Percentiles rank a stretch among this genome's conserved stretches.
Evolutionary conservation across 2,329 filamentous ascomycete species (phyloP).

Genomic region (Pyricularia pennisetigena): DNA sequence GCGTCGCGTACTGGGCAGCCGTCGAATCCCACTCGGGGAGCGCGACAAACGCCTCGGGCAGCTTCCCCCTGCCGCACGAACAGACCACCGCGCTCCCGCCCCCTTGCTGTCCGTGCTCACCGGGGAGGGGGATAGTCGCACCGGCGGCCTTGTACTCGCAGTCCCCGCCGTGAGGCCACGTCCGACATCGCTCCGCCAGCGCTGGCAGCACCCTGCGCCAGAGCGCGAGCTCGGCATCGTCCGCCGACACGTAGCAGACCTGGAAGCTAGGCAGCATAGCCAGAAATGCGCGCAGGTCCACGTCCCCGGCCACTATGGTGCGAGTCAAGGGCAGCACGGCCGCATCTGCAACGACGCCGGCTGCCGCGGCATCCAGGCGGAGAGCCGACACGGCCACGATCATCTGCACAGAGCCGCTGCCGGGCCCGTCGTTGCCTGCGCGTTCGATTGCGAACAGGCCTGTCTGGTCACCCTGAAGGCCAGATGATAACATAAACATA

Average conservation of each 20-base stretch:
- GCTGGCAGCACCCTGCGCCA: constrained; percentile 36
- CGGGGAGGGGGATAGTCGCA: constrained; percentile 26
- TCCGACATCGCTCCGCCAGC: constrained; percentile 37
- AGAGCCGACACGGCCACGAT: constrained; percentile 31
- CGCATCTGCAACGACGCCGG: constrained; percentile 33
- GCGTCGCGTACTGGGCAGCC: constrained; percentile 31
- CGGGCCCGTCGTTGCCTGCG: constrained; percentile 9
- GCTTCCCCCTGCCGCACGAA: constrained; percentile 30
- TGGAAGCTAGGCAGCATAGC: constrained; percentile 24
- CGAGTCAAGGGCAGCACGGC: constrained; percentile 33
- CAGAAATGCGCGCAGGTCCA: constrained; percentile 26
- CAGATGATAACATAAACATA: constrained; percentile 35
- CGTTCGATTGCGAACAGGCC: constrained; percentile 32
- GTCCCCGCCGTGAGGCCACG: constrained; percentile 27
- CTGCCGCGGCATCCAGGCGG: constrained; percentile 30
- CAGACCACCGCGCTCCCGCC: constrained; percentile 25
- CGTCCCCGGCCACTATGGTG: constrained; percentile 18
- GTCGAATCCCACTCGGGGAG: constrained; percentile 33
- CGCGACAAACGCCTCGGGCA: constrained; percentile 27
- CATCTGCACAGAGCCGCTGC: constrained; percentile 27
- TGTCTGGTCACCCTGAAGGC: constrained; percentile 33
- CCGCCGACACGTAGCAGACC: constrained; percentile 25
- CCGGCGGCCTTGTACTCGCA: constrained; percentile 31
- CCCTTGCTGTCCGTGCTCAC: constrained; percentile 18
- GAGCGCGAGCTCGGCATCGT: constrained; percentile 47